Percentiles rank a stretch among this genome's conserved stretches.
Evolutionary conservation across 305 asterid genomes (phyloP).

Genomic region (Fraxinus velutina): DNA sequence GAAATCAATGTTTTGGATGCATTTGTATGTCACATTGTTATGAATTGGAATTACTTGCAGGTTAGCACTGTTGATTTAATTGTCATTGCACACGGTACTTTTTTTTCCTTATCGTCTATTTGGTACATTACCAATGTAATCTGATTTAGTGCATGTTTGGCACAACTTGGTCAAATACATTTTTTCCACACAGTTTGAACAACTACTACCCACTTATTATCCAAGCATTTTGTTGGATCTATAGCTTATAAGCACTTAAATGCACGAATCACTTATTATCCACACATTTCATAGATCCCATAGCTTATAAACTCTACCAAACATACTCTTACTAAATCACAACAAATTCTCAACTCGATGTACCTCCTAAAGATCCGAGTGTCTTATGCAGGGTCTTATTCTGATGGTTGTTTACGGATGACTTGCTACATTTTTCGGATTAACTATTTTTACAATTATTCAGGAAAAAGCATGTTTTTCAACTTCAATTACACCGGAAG

Average conservation of each 20-base stretch:
- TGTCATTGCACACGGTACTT: neutral
- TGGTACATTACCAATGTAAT: neutral
- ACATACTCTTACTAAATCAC: neutral
- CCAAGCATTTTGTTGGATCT: neutral
- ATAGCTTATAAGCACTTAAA: neutral
- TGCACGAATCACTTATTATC: neutral
- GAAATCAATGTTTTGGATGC: neutral
- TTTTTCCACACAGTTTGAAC: neutral
- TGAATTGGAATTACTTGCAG: neutral
- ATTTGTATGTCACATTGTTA: neutral
- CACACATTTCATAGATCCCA: neutral
- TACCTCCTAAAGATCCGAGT: neutral
- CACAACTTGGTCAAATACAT: neutral
- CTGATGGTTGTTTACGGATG: neutral
- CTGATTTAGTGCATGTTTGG: neutral
- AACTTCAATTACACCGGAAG: conserved; percentile 52
- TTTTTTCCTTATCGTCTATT: neutral
- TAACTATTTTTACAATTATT: neutral
- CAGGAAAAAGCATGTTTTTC: conserved; percentile 83
- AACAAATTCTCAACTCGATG: neutral
- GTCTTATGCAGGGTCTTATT: neutral
- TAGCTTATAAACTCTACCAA: neutral
- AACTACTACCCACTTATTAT: neutral
- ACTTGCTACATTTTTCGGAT: neutral
- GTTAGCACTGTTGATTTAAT: neutral